These are phyloP conservation scores for Ascochyta fabae DNA, from an alignment of 2,329 filamentous ascomycete species.

Conservation along the genomic window DNA sequence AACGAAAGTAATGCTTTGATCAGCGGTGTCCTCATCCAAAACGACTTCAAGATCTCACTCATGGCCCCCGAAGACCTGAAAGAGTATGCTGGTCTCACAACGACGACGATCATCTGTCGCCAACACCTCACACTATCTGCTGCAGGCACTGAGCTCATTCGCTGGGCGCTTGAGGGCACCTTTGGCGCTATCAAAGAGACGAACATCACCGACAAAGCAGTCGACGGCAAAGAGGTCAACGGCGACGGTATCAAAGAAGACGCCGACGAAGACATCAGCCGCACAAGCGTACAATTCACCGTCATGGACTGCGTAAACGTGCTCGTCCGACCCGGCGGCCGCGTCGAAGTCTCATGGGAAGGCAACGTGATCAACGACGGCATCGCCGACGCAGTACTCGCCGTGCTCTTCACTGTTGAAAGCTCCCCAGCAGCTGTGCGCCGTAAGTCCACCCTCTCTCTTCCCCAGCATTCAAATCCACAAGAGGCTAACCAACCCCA, in stretches of 20 bases:
- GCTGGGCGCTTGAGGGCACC: constrained; percentile 92
- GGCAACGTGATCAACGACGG: constrained; percentile 97
- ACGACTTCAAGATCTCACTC: constrained; percentile 94
- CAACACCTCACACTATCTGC: constrained; percentile 88
- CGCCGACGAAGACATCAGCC: constrained; percentile 69
- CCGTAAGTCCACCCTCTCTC: constrained; percentile 62
- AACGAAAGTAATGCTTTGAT: constrained; percentile 63
- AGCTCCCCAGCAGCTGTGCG: constrained; percentile 94
- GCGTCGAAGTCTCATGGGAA: constrained; percentile 94
- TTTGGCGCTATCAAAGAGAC: constrained; percentile 76
- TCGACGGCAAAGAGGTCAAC: constrained; percentile 45
- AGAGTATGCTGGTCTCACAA: constrained; percentile 96
- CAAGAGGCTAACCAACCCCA: constrained; percentile 15
- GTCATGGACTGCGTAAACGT: constrained; percentile 93
- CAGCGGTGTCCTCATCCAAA: constrained; percentile 91
- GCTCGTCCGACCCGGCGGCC: constrained; percentile 76
- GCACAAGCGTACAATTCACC: constrained; percentile 60
- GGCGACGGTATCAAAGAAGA: constrained; percentile 58
- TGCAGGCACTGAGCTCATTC: constrained; percentile 87
- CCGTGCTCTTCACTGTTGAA: constrained; percentile 88
- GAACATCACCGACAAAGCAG: constrained; percentile 37
- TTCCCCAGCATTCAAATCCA: not conserved
- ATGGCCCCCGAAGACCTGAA: constrained; percentile 97
- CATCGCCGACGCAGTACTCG: constrained; percentile 96
- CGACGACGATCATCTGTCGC: constrained; percentile 90